phyloP scores from a whole-genome alignment of 2,329 filamentous ascomycete genomes.

The Fusarium sambucinum region DNA sequence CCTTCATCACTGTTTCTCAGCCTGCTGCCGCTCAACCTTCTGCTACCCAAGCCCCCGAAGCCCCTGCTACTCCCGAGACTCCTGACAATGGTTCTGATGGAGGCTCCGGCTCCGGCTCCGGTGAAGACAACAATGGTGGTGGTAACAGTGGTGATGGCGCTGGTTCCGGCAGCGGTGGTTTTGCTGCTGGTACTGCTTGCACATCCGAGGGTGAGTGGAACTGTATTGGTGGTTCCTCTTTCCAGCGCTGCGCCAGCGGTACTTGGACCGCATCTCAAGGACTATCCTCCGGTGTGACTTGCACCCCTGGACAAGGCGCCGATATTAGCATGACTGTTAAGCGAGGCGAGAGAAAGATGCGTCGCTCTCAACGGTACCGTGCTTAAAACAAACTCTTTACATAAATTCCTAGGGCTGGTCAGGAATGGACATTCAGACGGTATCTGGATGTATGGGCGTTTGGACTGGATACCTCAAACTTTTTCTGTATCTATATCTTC shows the following conservation, averaged over 20 bases:
- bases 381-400: background rate
- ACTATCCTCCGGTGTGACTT: slow-evolving; percentile 61
- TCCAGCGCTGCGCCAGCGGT: slow-evolving; percentile 68
- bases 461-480: too few species aligned
- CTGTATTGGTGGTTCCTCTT: slow-evolving; percentile 63
- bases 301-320: slow-evolving; percentile 56
- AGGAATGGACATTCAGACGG: background rate
- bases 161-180: slow-evolving; percentile 44
- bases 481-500: too few species aligned
- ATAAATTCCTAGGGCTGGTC: background rate
- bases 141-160: too few species aligned
- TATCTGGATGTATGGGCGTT: too few species aligned
- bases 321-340: slow-evolving; percentile 53
- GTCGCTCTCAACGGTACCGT: slow-evolving; percentile 46
- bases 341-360: slow-evolving; percentile 41
- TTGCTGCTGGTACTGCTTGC: slow-evolving; percentile 61
- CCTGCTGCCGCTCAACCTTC: slow-evolving; percentile 1
- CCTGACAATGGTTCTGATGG: background rate
- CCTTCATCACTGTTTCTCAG: slow-evolving; percentile 55
- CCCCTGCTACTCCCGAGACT: background rate
- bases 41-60: slow-evolving; percentile 33
- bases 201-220: slow-evolving; percentile 64
- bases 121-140: background rate
- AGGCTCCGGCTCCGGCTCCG: background rate
- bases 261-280: slow-evolving; percentile 59